Percentiles rank a stretch among this genome's conserved stretches.
Evolutionary conservation across 2,329 filamentous ascomycete genomes (phyloP).

Genomic region (Phialophora tarda): DNA sequence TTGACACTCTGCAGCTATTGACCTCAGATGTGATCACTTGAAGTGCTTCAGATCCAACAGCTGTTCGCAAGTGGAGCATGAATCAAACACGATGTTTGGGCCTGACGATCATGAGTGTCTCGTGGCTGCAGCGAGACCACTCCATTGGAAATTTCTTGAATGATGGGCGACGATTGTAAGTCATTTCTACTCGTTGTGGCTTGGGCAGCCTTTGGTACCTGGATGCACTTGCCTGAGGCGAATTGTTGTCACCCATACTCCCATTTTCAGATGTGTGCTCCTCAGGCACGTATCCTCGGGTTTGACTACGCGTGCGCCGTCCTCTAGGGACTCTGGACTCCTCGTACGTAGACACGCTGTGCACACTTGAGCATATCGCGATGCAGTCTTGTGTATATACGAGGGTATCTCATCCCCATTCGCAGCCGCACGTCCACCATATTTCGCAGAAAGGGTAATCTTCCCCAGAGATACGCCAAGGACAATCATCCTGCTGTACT

Average conservation of each 20-base stretch:
- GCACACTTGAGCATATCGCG: background rate
- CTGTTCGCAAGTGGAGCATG: background rate
- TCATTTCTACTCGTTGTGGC: background rate
- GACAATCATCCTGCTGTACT: background rate
- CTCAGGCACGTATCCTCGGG: background rate
- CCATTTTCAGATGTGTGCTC: too few species aligned
- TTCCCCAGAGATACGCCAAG: background rate
- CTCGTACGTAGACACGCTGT: background rate
- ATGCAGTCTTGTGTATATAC: background rate
- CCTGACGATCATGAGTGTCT: constrained; percentile 12
- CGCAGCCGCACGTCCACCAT: background rate
- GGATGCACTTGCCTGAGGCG: background rate
- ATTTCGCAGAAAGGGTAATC: background rate
- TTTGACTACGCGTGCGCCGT: background rate
- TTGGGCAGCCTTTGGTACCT: background rate
- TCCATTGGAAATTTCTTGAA: background rate
- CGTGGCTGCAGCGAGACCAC: constrained; percentile 7
- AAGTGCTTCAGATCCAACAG: constrained; percentile 13
- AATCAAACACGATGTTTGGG: background rate
- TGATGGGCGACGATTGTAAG: background rate
- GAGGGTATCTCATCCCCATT: background rate
- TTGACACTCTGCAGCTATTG: background rate
- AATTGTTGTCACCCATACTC: background rate
- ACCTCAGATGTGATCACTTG: background rate
- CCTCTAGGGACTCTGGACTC: background rate